A percentile compares a stretch with the other conserved stretches of the same genome.
Evolutionary conservation across 2,329 filamentous ascomycete species (phyloP).

Genomic region (Aspergillus versicolor): DNA sequence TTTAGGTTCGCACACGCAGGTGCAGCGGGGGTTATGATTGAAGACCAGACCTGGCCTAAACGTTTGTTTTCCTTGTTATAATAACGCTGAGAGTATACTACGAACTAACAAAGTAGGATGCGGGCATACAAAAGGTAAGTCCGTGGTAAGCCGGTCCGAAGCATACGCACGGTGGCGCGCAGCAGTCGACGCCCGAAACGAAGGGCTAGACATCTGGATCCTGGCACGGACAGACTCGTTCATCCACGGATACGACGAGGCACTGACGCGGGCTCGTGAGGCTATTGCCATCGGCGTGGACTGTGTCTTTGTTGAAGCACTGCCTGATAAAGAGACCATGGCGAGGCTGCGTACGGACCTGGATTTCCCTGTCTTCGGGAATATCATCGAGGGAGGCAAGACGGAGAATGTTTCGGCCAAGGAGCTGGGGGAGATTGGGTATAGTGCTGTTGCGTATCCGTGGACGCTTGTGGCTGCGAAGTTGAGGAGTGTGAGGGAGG

Average conservation of each 20-base stretch:
- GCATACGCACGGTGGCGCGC: slow-evolving; percentile 49
- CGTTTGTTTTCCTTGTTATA: too few relatives aligned
- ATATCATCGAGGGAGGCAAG: slow-evolving; percentile 46
- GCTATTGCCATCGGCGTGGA: slow-evolving; percentile 47
- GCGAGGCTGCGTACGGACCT: slow-evolving; percentile 37
- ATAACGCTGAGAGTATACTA: too few relatives aligned
- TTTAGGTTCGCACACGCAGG: slow-evolving; percentile 40
- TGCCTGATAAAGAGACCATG: slow-evolving; percentile 45
- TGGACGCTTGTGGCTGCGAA: slow-evolving; percentile 48
- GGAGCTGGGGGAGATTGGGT: slow-evolving; percentile 42
- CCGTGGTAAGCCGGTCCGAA: slow-evolving; percentile 46
- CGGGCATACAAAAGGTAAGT: slow-evolving; percentile 49
- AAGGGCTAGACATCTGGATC: slow-evolving; percentile 48
- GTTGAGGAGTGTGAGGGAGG: slow-evolving; percentile 39
- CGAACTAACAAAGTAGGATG: slow-evolving; percentile 36
- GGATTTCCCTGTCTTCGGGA: slow-evolving; percentile 42
- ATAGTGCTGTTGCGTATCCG: slow-evolving; percentile 44
- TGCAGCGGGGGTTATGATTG: slow-evolving; percentile 43
- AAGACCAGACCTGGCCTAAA: slow-evolving; percentile 53
- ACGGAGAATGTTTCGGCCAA: slow-evolving; percentile 42
- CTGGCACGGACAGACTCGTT: slow-evolving; percentile 46
- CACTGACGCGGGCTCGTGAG: slow-evolving; percentile 41
- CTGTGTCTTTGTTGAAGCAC: slow-evolving; percentile 46
- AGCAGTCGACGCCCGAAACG: slow-evolving; percentile 46
- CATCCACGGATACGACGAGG: slow-evolving; percentile 46